Conservation (phyloP, 2,329 filamentous ascomycete species). For the Pseudonectria buxi region DNA sequence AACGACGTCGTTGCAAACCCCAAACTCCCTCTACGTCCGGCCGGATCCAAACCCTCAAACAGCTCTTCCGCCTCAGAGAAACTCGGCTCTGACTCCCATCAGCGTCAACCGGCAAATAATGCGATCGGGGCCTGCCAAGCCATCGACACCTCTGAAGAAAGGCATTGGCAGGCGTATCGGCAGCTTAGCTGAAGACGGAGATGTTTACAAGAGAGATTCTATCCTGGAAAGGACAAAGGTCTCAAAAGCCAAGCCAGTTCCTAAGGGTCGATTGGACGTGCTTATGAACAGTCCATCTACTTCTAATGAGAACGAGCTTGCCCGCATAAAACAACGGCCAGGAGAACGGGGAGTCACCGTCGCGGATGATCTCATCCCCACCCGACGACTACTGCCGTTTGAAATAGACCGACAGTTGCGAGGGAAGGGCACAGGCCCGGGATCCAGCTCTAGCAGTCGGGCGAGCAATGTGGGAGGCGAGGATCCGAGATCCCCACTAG, state of each 20-base stretch:
- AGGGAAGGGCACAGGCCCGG: constrained; percentile 10
- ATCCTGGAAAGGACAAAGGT: constrained; percentile 2
- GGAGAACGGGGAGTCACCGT: constrained; percentile 10
- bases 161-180: constrained; percentile 32
- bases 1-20: constrained; percentile 8
- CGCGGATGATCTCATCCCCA: constrained; percentile 27
- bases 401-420: constrained; percentile 10
- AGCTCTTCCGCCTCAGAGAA: constrained; percentile 10
- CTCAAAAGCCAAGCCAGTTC: constrained; percentile 3
- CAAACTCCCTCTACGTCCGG: constrained; percentile 13
- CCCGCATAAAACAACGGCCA: constrained; percentile 18
- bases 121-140: constrained; percentile 17
- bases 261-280: constrained; percentile 25
- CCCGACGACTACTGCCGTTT: constrained; percentile 37
- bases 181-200: constrained; percentile 44
- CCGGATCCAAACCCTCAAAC: constrained; percentile 13
- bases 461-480: constrained; percentile 4
- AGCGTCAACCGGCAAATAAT: constrained; percentile 27
- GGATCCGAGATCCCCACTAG: constrained; percentile 9
- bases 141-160: constrained; percentile 12
- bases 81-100: constrained; percentile 31
- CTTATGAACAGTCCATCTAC: constrained; percentile 27
- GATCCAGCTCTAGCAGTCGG: constrained; percentile 4
- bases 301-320: constrained; percentile 16
- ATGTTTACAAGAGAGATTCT: constrained; percentile 16